Evolutionary conservation across 192 early-diverging fungal genomes (phyloP), one percentile per base, ranked within the genome.

Genomic region (Rhizophagus sp.): DNA sequence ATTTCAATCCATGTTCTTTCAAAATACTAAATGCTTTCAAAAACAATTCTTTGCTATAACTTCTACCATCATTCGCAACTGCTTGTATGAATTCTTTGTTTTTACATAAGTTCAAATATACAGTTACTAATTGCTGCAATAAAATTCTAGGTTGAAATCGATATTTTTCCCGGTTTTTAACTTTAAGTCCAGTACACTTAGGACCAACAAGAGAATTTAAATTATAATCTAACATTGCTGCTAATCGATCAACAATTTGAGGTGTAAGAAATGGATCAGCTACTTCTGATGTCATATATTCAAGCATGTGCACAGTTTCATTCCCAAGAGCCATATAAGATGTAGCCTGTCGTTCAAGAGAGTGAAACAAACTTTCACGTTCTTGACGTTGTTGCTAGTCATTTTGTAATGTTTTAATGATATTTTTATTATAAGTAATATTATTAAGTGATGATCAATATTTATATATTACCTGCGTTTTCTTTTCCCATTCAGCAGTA

Each of bases 161-260:
- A 82, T 97, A 99, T 69, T 96, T 95, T 79, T 95, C 91, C 22
- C 90, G 92, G 78, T 93, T 91, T 81, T 91, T 90, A 68, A 95
- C 93, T 67, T 57, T 66, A 19, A 99, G 86, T 74, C 93, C 95
- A 1, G 95, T 94, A 86, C 95, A 96, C 76, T 93, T 92, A 11
- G 96, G 96, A 0, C 98, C 98, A 1, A 96, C 96, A 67, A 99
- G 85, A 47, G 93, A 92, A 8, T 91, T 85, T 50, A 99, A 85
- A 76, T 97, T 98, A 83, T 95, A 97, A 84, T 99, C 95, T 65
- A 99, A 88, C 98, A 99, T 99, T n/a, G 95, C 95, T 2, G 97
- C 97, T 50, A 99, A 87, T 3, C 96, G 88, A 63, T 94, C 93
- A 22, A 98, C 96, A 66, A 99, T 95, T 79, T 96, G 95, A 24